phyloP scores from a whole-genome alignment of 805 yeast species.

The Candida montana region DNA sequence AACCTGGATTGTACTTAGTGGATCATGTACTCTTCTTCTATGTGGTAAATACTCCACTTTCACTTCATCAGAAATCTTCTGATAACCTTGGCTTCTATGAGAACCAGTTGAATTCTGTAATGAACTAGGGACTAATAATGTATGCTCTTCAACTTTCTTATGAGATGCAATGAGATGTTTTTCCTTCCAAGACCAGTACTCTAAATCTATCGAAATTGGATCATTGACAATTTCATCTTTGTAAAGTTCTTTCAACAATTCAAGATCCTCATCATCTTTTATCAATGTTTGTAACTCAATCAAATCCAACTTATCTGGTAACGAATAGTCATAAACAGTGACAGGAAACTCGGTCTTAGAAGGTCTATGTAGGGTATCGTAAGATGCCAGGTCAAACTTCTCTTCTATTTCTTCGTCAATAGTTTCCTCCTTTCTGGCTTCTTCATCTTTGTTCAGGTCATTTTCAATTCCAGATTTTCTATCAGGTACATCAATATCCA shows the following conservation, averaged over 20 bases:
- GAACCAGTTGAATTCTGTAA: constrained; percentile 49
- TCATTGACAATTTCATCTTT: constrained; percentile 1
- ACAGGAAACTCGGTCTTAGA: constrained; percentile 40
- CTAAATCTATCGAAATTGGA: constrained; percentile 23
- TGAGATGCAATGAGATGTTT: constrained; percentile 27
- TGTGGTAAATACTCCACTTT: constrained; percentile 80
- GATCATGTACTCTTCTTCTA: constrained; percentile 60
- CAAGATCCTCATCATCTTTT: constrained; percentile 72
- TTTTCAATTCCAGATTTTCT: not conserved
- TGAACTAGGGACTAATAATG: constrained; percentile 22
- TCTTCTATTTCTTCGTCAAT: constrained; percentile 9
- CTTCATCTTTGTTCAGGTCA: too few relatives aligned
- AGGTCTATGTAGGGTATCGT: constrained; percentile 43
- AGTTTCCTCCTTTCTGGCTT: not conserved
- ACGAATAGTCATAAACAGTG: constrained; percentile 48
- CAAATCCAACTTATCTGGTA: constrained; percentile 33
- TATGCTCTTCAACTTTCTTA: constrained; percentile 10
- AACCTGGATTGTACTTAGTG: constrained; percentile 65
- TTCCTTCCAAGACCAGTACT: constrained; percentile 66
- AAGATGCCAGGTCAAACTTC: constrained; percentile 19
- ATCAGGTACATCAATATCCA: constrained; percentile 14
- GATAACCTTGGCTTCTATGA: constrained; percentile 68
- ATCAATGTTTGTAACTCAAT: constrained; percentile 46
- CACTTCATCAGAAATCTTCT: constrained; percentile 63
- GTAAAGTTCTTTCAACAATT: constrained; percentile 44